Percentiles rank a stretch among this genome's conserved stretches.
These are phyloP conservation scores for Pestalotiopsis sp. DNA, from an alignment of 2,329 filamentous ascomycete genomes.

Conservation along the genomic window DNA sequence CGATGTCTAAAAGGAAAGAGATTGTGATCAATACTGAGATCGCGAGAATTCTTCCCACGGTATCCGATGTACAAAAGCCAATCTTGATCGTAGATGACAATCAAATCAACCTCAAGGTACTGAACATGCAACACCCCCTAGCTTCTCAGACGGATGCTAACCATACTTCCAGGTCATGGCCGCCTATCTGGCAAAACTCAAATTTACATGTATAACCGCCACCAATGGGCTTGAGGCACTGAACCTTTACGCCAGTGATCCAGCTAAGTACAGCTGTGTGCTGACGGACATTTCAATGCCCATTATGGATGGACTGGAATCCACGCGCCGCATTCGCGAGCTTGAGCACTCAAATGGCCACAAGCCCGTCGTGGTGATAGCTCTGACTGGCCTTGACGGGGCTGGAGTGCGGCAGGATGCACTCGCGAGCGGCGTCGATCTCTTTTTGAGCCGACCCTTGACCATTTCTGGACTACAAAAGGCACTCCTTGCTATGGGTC, in stretches of 20 bases:
- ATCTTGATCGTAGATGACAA: slow-evolving; percentile 43
- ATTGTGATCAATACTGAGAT: background rate
- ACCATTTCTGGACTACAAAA: background rate
- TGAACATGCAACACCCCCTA: background rate
- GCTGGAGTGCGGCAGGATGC: slow-evolving; percentile 45
- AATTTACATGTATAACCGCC: slow-evolving; percentile 32
- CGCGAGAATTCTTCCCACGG: background rate
- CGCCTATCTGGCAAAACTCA: slow-evolving; percentile 32
- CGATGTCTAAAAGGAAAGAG: background rate
- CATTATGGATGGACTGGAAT: slow-evolving; percentile 42
- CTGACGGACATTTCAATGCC: slow-evolving; percentile 44
- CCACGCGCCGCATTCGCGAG: slow-evolving; percentile 41
- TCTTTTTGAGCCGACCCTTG: slow-evolving; percentile 48
- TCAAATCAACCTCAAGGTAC: slow-evolving; percentile 34
- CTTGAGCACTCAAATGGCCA: slow-evolving; percentile 39
- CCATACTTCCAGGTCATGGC: slow-evolving; percentile 25
- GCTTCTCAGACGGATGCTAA: background rate
- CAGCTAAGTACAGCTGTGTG: slow-evolving; percentile 15
- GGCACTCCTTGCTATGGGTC: background rate
- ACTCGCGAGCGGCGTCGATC: slow-evolving; percentile 45
- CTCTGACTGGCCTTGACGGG: slow-evolving; percentile 46
- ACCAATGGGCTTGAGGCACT: slow-evolving; percentile 40
- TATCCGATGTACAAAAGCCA: background rate
- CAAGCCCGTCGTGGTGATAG: slow-evolving; percentile 42
- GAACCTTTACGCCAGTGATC: slow-evolving; percentile 29